Conservation (phyloP, 2,329 filamentous ascomycete species). For the Endoconidiophora laricicola region DNA sequence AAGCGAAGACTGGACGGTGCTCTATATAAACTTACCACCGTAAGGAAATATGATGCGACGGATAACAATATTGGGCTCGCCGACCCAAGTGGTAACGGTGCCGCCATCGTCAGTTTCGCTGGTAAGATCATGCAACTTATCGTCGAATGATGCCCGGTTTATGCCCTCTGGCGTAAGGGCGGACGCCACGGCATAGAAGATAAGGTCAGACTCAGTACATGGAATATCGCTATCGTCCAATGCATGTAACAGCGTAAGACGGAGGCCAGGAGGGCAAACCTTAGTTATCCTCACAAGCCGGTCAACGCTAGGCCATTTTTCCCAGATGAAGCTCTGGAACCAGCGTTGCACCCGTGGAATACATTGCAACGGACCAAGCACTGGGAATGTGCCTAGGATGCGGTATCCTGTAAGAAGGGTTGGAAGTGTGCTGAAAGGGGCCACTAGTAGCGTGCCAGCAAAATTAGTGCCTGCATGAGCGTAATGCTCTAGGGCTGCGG, state of each 20-base stretch:
- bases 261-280: constrained; percentile 35
- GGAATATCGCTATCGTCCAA: constrained; percentile 70
- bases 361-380: constrained; percentile 54
- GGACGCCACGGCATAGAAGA: constrained; percentile 44
- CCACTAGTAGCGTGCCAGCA: constrained; percentile 63
- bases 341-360: constrained; percentile 4
- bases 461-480: constrained; percentile 46
- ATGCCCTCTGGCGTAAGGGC: constrained; percentile 26
- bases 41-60: constrained; percentile 37
- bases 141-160: constrained; percentile 23
- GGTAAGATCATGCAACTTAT: constrained; percentile 30
- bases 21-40: constrained; percentile 30
- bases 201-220: constrained; percentile 47
- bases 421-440: constrained; percentile 61
- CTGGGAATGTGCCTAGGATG: constrained; percentile 59
- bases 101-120: constrained; percentile 27
- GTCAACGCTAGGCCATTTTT: constrained; percentile 61
- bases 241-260: constrained; percentile 63
- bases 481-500: constrained; percentile 57
- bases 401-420: constrained; percentile 62
- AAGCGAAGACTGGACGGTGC: too few relatives aligned
- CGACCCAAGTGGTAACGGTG: constrained; percentile 30
- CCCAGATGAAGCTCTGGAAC: constrained; percentile 49
- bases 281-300: constrained; percentile 43
- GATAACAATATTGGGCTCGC: constrained; percentile 30